Evolutionary conservation across 371 early-diverging fungal genomes (phyloP), one percentile per base, ranked within the genome.

Genomic region (Catenaria anguillulae): DNA sequence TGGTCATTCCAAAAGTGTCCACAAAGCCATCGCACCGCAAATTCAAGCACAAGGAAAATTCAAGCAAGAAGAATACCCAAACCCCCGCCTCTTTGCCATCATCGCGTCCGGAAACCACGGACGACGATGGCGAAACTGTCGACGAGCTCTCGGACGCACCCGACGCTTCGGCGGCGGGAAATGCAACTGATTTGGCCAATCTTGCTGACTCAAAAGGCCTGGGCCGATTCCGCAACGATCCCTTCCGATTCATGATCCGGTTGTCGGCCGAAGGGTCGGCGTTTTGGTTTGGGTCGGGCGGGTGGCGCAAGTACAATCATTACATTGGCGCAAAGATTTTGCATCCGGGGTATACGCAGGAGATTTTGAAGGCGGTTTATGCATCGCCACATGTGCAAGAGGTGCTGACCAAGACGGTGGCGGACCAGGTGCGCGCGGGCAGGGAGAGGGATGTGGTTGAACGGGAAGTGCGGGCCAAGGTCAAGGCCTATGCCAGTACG

Each of bases 291-390:
- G 35, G 37, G 6, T 40, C 35, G 59, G 26, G 26, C 84, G 88
- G 86, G 4, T 89, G 87, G 87, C 78, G 87, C 70, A 83, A 85
- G 24, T 87, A 89, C 66, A 79, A 81, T 65, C 74, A 81, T 62
- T 87, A 87, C 68, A 83, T 89, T 62, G 89, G 89, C 19, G 75
- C 82, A 21, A 78, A 80, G 34, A 81, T 87, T 40, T 74, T 85
- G 56, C 84, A 87, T 61, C 81, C 82, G 17, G 82, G 77, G 26
- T 87, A 83, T 63, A 73, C 82, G 12, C 62, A 68, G 12, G 76
- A 78, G 26, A 84, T 87, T 63, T 83, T 77, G 63, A 68, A 74
- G 33, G 66, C 72, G 19, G 79, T 84, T 8, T 64, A 82, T n/a
- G 66, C 8, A 4, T 36, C 33, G 15, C 15, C n/a, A 3, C 13